Evolutionary conservation across 805 yeast species (phyloP), one percentile per base, ranked within the genome.

Genomic region (Candida vartiovaarae): DNA sequence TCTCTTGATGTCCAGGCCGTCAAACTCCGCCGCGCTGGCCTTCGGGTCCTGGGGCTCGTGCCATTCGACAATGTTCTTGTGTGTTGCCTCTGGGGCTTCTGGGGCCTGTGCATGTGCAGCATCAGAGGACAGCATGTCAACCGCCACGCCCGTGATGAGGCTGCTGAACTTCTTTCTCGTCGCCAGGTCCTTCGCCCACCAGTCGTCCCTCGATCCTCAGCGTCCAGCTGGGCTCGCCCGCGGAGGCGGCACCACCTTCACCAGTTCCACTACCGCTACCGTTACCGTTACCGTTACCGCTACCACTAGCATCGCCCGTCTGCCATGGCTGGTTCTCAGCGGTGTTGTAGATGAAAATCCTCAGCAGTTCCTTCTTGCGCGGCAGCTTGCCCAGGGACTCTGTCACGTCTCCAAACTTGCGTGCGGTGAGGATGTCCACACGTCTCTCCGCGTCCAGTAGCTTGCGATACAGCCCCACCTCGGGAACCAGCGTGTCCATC

Each of bases 261-360:
- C 20, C 20, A 15, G 20, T 15, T 15, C 20, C 20, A 15, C 20
- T 15, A 15, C 20, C 20, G 20, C 20, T 15, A 15, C 20, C 20
- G 20, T 15, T 15, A 15, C 20, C 20, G 20, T 15, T 15, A 15
- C 20, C 20, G 20, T 15, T 15, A 15, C 20, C 20, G 20, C 20
- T 15, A 15, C 20, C 20, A 15, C 20, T 15, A 15, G 20, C 20
- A 40, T 37, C 37, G 34, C 41, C 33, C 29, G 39, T 8, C 43
- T 84, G 91, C 98, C 98, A 93, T 36, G 91, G 86, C 65, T 91
- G 98, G 60, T 86, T 85, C 48, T 82, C 85, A 29, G 84, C 70
- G 4, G 87, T 82, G 59, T 86, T 88, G 56, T 90, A 88, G 20
- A 93, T 71, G 58, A 81, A 91, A 15, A 93, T 75, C 44, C 98